Evolutionary conservation across 129 eudicot species (phyloP), one percentile per base, ranked within the genome.

Genomic region (Tagetes patula): DNA sequence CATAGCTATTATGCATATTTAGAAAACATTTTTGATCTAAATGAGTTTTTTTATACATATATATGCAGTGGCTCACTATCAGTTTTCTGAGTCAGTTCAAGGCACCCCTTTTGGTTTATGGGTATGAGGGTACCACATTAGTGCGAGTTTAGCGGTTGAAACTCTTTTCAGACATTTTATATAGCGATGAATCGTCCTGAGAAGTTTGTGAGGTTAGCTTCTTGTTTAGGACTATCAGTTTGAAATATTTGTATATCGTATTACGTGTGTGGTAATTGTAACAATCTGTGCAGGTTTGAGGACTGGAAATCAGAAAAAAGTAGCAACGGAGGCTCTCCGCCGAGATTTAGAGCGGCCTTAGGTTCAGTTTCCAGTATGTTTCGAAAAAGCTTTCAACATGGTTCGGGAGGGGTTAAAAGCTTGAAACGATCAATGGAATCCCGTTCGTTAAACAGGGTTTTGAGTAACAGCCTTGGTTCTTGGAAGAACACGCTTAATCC

Each of bases 171-270:
- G 3, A 10, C 62, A 14, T 80, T 31, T 71, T 34, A 56, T 73
- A 59, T 39, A 64, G 77, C 43, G 45, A 91, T 91, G 97, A 83
- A 79, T 72, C 83, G 75, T 41, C 70, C 80, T 6, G 89, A 86
- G 73, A 88, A 91, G 80, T 77, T 86, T 52, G 96, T 85, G 71
- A 87, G 92, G 97, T 91, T 84, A 81, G 96, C 67, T 84, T 84
- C 30, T 82, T 50, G 58, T 70, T 55, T 71, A 78, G 48, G 39
- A 37, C 4, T 9, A 31, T 75, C 42, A 48, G 37, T 63, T 75
- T 13, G 49, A 20, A 37, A 54, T 27, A 3, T 52, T 1, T 52
- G 6, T 14, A 52, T 5, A 8, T 49, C 0, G n/a, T 63, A 30
- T 36, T 60, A 33, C 61, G 39, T 37, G 38, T 70, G 30, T 69